These are phyloP conservation scores for Pleomassaria siparia DNA, from an alignment of 2,329 filamentous ascomycete species.

Conservation along the genomic window DNA sequence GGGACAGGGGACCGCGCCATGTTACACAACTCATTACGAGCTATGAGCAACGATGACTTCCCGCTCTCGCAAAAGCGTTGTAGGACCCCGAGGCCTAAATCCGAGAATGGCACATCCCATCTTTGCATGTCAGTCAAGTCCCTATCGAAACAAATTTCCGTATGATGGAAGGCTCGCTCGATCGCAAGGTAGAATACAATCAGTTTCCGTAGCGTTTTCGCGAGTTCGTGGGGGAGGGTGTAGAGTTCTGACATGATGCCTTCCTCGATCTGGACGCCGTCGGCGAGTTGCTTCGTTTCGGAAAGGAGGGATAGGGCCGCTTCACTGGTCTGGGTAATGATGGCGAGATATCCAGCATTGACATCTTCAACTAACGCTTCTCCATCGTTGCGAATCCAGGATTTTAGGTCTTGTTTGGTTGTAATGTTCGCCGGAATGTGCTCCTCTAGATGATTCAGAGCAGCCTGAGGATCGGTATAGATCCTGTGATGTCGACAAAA, in stretches of 20 bases:
- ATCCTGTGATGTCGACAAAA: constrained; percentile 13
- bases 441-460: constrained; percentile 23
- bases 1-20: constrained; percentile 23
- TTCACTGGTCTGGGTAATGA: constrained; percentile 19
- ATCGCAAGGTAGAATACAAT: constrained; percentile 28
- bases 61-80: constrained; percentile 19
- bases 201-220: constrained; percentile 23
- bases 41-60: constrained; percentile 10
- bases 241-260: constrained; percentile 29
- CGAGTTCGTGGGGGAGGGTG: constrained; percentile 22
- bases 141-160: constrained; percentile 1
- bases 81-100: constrained; percentile 18
- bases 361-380: constrained; percentile 23
- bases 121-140: neutral
- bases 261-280: constrained; percentile 30
- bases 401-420: constrained; percentile 11
- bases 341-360: constrained; percentile 14
- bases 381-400: constrained; percentile 24
- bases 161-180: constrained; percentile 27
- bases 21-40: constrained; percentile 26
- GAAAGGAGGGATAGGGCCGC: constrained; percentile 12
- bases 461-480: constrained; percentile 17
- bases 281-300: constrained; percentile 21
- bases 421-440: constrained; percentile 9
- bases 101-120: constrained; percentile 1